Evolutionary conservation across 2,329 filamentous ascomycete genomes (phyloP).

Genomic region (Fusarium sp.): DNA sequence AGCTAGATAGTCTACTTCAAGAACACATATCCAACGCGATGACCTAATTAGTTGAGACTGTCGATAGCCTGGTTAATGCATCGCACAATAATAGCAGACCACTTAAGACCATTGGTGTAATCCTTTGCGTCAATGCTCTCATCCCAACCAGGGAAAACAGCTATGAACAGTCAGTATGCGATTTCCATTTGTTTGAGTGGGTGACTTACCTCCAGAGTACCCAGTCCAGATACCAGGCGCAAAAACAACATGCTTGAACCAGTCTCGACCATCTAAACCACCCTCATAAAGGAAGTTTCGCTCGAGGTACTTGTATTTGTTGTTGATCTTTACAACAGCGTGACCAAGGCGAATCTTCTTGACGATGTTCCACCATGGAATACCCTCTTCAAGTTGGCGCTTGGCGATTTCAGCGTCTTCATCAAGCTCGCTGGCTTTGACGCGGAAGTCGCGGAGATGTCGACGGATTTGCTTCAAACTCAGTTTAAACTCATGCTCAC

Average conservation of each 20-base stretch:
- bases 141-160: slow-evolving; percentile 70
- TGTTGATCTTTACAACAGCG: slow-evolving; percentile 75
- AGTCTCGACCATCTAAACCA: slow-evolving; percentile 81
- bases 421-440: slow-evolving; percentile 59
- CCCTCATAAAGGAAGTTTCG: slow-evolving; percentile 79
- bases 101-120: slow-evolving; percentile 67
- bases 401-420: slow-evolving; percentile 56
- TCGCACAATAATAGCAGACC: slow-evolving; percentile 67
- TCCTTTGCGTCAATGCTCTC: slow-evolving; percentile 72
- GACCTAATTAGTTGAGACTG: slow-evolving; percentile 44
- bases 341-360: slow-evolving; percentile 72
- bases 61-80: slow-evolving; percentile 61
- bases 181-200: neutral
- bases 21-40: neutral
- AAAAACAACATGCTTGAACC: slow-evolving; percentile 97
- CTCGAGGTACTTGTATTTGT: slow-evolving; percentile 86
- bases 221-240: slow-evolving; percentile 93
- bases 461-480: slow-evolving; percentile 54
- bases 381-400: slow-evolving; percentile 59
- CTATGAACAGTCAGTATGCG: slow-evolving; percentile 46
- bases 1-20: neutral
- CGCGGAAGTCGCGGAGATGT: slow-evolving; percentile 52
- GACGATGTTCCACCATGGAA: slow-evolving; percentile 85
- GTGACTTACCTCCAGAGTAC: slow-evolving; percentile 76
- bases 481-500: slow-evolving; percentile 53